These are phyloP conservation scores for Diplocarpon rosae DNA, from an alignment of 2,329 filamentous ascomycete species.

Conservation along the genomic window DNA sequence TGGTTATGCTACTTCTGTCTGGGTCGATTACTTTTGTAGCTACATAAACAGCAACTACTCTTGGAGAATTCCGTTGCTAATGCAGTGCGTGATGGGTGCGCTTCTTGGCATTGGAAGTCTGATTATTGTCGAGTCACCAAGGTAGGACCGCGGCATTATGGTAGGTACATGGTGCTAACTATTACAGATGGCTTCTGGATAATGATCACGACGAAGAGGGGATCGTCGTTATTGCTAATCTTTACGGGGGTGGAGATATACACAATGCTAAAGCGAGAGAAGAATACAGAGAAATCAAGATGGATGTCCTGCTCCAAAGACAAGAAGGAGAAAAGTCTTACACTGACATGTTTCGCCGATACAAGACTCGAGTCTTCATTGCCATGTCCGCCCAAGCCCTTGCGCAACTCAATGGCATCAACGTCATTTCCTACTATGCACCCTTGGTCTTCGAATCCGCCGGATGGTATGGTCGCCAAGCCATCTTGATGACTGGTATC, in stretches of 20 bases:
- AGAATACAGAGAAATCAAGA: constrained; percentile 98
- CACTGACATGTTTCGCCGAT: constrained; percentile 86
- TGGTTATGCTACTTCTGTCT: constrained; percentile 91
- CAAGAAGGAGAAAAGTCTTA: constrained; percentile 94
- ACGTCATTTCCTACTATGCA: constrained; percentile 98
- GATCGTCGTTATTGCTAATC: constrained; percentile 94
- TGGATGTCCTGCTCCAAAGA: constrained; percentile 85
- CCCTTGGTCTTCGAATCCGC: constrained; percentile 94
- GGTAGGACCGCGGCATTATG: constrained; percentile 37
- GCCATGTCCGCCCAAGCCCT: constrained; percentile 97
- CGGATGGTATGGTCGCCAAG: constrained; percentile 84
- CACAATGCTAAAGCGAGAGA: constrained; percentile 86
- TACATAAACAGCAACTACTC: constrained; percentile 77
- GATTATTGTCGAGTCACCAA: constrained; percentile 90
- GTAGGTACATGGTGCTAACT: constrained; percentile 8
- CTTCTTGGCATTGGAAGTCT: constrained; percentile 78
- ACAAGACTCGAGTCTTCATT: constrained; percentile 87
- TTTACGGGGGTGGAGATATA: constrained; percentile 92
- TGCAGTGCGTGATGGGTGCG: constrained; percentile 91
- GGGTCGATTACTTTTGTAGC: constrained; percentile 97
- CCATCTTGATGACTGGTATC: constrained; percentile 93
- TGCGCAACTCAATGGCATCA: constrained; percentile 96
- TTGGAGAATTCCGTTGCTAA: constrained; percentile 79
- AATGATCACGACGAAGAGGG: constrained; percentile 98
- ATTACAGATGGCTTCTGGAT: constrained; percentile 81